These are phyloP conservation scores for Kockovaella imperatae DNA, from an alignment of 768 basidiomycete genomes.

Conservation along the genomic window DNA sequence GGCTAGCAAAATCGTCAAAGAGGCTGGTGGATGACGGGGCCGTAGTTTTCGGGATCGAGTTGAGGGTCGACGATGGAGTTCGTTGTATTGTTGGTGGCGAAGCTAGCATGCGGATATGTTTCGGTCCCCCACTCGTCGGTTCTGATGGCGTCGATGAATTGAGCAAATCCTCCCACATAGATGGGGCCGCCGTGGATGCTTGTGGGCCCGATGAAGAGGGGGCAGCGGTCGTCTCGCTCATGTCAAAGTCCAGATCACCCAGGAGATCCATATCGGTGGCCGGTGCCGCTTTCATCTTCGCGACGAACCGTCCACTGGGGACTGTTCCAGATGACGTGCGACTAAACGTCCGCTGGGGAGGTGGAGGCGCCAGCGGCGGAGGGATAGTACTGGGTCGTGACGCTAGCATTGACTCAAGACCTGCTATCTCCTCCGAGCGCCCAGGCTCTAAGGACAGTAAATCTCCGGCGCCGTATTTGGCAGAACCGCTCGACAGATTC, in stretches of 20 bases:
- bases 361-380: constrained; percentile 35
- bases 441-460: constrained; percentile 43
- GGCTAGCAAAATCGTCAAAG: not conserved
- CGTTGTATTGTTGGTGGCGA: not conserved
- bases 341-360: constrained; percentile 8
- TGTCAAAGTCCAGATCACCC: constrained; percentile 29
- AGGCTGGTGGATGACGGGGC: not conserved
- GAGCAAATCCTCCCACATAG: constrained; percentile 16
- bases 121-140: not conserved
- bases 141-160: constrained; percentile 6
- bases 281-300: constrained; percentile 12
- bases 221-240: not conserved
- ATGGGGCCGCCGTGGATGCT: not conserved
- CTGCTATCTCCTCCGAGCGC: constrained; percentile 21
- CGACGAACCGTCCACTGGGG: constrained; percentile 15
- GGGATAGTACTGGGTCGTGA: constrained; percentile 24
- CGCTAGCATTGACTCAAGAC: constrained; percentile 34
- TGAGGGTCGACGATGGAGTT: not conserved
- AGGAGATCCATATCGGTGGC: constrained; percentile 32
- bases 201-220: not conserved
- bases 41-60: not conserved
- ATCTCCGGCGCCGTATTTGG: constrained; percentile 46
- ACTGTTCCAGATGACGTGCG: not conserved
- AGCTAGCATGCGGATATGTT: not conserved
- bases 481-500: constrained; percentile 17